Evolutionary conservation across 1,284 basidiomycete genomes (phyloP).

Genomic region (Rhodotorula mucilaginosa): DNA sequence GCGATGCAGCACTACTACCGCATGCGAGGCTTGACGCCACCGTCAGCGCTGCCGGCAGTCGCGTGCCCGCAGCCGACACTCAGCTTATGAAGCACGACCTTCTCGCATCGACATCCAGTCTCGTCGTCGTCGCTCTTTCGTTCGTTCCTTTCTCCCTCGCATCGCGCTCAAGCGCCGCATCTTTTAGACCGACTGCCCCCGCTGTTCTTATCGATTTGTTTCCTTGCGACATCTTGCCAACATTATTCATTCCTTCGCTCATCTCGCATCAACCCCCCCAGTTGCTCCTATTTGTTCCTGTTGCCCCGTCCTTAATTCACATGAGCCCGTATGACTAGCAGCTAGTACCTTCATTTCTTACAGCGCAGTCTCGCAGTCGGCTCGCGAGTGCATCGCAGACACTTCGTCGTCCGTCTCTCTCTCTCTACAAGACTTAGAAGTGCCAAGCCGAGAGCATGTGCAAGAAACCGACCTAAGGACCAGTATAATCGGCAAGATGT

Average conservation of each 20-base stretch:
- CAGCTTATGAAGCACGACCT: neutral
- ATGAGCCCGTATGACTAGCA: neutral
- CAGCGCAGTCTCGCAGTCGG: too few relatives aligned
- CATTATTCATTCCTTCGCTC: too few relatives aligned
- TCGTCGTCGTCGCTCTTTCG: neutral
- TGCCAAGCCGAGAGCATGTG: too few relatives aligned
- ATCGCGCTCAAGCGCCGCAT: neutral
- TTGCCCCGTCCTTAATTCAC: neutral
- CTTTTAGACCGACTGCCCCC: neutral
- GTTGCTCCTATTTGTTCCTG: too few relatives aligned
- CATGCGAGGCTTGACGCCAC: slow-evolving; percentile 34
- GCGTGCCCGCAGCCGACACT: slow-evolving; percentile 38
- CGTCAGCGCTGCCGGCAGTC: slow-evolving; percentile 34
- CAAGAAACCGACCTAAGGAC: too few relatives aligned
- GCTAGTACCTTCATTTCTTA: neutral
- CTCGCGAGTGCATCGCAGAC: too few relatives aligned
- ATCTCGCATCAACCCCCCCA: neutral
- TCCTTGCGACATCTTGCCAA: neutral
- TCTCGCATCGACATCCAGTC: neutral
- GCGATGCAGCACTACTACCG: slow-evolving; percentile 33
- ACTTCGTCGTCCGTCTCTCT: too few relatives aligned
- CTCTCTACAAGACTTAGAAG: too few relatives aligned
- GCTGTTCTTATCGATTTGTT: neutral
- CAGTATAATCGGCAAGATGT: neutral
- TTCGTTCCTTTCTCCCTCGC: neutral